Conservation (phyloP, 1,139 yeast genomes). For the Saccharomyces pastorianus region DNA sequence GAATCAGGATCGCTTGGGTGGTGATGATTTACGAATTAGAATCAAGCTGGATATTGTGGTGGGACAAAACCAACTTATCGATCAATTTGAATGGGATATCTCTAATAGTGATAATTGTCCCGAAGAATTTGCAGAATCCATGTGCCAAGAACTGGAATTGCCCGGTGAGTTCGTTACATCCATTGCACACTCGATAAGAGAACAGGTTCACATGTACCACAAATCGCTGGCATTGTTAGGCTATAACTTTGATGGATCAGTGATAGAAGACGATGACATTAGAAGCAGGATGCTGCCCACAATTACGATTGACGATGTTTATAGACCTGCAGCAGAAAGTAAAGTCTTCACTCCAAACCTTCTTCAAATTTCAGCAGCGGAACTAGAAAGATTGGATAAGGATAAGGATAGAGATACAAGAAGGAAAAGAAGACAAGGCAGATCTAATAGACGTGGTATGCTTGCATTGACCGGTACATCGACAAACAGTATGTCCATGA, state of each 20-base stretch:
- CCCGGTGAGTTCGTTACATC: slow-evolving; percentile 90
- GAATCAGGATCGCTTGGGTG: slow-evolving; percentile 24
- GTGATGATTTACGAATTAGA: slow-evolving; percentile 67
- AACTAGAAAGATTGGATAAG: slow-evolving; percentile 74
- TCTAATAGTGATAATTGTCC: slow-evolving; percentile 74
- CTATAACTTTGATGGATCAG: slow-evolving; percentile 76
- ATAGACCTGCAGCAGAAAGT: slow-evolving; percentile 44
- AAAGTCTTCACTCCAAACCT: slow-evolving; percentile 56
- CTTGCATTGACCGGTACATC: slow-evolving; percentile 28
- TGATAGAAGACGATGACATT: slow-evolving; percentile 78
- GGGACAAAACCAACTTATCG: slow-evolving; percentile 78
- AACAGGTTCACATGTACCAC: slow-evolving; percentile 79
- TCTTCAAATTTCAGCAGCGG: slow-evolving; percentile 63
- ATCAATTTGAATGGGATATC: slow-evolving; percentile 95
- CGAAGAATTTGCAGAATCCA: slow-evolving; percentile 72
- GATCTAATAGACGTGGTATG: slow-evolving; percentile 64
- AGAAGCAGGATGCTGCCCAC: slow-evolving; percentile 45
- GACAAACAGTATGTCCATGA: slow-evolving; percentile 3
- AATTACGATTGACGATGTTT: slow-evolving; percentile 38
- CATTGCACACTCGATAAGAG: slow-evolving; percentile 81
- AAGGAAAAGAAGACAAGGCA: slow-evolving; percentile 78
- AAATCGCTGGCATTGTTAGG: slow-evolving; percentile 71
- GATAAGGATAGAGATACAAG: slow-evolving; percentile 89
- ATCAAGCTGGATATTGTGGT: slow-evolving; percentile 81
- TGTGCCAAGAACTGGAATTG: slow-evolving; percentile 72